These are phyloP conservation scores for Dryas octopetala DNA, from an alignment of 306 rosid species.

Conservation along the genomic window DNA sequence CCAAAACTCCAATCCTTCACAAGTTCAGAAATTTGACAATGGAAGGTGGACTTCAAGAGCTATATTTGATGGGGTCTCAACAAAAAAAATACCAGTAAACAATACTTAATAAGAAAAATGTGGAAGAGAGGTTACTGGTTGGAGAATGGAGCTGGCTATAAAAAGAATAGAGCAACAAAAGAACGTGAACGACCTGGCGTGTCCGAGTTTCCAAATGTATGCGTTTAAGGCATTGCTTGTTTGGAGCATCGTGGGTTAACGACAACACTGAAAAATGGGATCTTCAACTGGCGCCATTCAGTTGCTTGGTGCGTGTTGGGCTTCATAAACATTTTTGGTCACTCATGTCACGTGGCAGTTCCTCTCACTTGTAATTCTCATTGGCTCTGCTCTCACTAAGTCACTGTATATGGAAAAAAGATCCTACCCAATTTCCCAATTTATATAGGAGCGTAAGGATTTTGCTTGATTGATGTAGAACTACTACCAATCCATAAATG, in stretches of 20 bases:
- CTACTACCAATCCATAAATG: too few species aligned
- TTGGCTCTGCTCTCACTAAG: not conserved
- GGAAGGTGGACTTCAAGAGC: not conserved
- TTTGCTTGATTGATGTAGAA: not conserved
- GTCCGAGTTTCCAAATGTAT: not conserved
- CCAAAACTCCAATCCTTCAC: conserved; percentile 15
- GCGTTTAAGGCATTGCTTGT: conserved; percentile 22
- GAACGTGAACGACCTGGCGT: conserved; percentile 2
- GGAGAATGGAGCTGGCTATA: not conserved
- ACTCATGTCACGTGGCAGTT: not conserved
- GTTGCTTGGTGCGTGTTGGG: conserved; percentile 23
- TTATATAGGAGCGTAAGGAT: not conserved
- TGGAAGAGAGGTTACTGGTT: not conserved
- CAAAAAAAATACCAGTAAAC: not conserved
- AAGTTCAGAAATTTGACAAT: not conserved
- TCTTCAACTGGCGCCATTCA: conserved; percentile 29
- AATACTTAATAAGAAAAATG: not conserved
- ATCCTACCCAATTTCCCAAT: not conserved
- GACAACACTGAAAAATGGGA: conserved; percentile 29
- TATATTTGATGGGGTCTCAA: not conserved
- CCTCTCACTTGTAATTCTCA: not conserved
- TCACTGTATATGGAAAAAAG: not conserved
- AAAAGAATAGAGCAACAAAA: not conserved
- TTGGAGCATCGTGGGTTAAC: conserved; percentile 6
- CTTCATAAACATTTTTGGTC: not conserved